These are phyloP conservation scores for Syzygium grande DNA, from an alignment of 345 rosid genomes.

Conservation along the genomic window DNA sequence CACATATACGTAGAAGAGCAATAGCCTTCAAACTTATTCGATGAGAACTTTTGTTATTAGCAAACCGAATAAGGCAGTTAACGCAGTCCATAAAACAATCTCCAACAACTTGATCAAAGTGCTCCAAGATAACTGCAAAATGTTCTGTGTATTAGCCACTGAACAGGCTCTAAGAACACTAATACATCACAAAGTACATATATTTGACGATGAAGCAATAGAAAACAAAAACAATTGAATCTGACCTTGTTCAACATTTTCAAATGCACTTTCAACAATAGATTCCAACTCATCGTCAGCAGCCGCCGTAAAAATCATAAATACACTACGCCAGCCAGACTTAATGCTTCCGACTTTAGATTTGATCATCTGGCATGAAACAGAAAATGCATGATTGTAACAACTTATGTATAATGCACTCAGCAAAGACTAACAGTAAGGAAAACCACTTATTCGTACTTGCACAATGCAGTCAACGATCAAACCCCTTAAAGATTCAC, in stretches of 20 bases:
- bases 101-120: constrained; percentile 97
- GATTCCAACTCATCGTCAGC: constrained; percentile 84
- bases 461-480: constrained; percentile 94
- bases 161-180: background rate
- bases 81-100: constrained; percentile 99
- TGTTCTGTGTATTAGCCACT: background rate
- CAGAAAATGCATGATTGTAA: background rate
- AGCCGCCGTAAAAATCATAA: constrained; percentile 89
- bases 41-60: constrained; percentile 84
- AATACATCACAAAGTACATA: background rate
- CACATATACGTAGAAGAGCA: constrained; percentile 98
- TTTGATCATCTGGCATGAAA: constrained; percentile 63
- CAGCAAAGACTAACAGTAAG: constrained; percentile 1
- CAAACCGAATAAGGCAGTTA: constrained; percentile 95
- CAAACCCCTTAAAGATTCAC: constrained; percentile 69
- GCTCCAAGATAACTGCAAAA: constrained; percentile 92
- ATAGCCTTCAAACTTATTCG: constrained; percentile 97
- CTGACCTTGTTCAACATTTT: constrained; percentile 89
- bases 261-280: constrained; percentile 87
- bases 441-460: constrained; percentile 27
- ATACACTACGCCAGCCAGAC: constrained; percentile 94
- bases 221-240: background rate
- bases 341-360: constrained; percentile 90
- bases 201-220: background rate
- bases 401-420: background rate